Percentiles rank a stretch among this genome's conserved stretches.
Conservation (phyloP, 805 yeast species). For the Kodamaea kaohsiungensis region DNA sequence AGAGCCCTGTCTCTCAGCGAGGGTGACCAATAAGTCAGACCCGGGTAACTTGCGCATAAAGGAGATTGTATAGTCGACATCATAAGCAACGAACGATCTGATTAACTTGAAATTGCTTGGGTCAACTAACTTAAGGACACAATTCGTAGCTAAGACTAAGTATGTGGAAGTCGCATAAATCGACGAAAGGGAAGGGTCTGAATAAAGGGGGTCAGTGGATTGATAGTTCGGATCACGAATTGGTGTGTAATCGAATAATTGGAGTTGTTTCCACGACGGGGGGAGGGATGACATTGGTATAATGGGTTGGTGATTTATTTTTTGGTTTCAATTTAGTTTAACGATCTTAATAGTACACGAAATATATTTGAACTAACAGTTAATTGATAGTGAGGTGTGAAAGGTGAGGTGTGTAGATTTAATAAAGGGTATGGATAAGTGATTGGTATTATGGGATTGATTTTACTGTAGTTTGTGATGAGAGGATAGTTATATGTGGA, state of each 20-base stretch:
- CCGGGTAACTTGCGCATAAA: slow-evolving; percentile 50
- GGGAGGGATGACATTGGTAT: not conserved
- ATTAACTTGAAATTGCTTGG: slow-evolving; percentile 48
- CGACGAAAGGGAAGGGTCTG: slow-evolving; percentile 60
- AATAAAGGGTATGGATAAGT: too few species aligned
- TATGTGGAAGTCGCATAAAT: slow-evolving; percentile 57
- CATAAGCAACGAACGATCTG: slow-evolving; percentile 62
- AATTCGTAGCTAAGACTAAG: slow-evolving; percentile 60
- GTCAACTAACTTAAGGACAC: slow-evolving; percentile 54
- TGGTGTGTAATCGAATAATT: slow-evolving; percentile 81
- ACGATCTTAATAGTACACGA: not conserved
- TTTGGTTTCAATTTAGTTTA: not conserved
- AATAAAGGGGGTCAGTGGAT: slow-evolving; percentile 63
- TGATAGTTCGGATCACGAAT: slow-evolving; percentile 79
- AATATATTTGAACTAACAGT: not conserved
- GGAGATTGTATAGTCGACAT: slow-evolving; percentile 62
- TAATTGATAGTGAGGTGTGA: not conserved
- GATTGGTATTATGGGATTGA: not conserved
- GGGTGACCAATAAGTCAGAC: slow-evolving; percentile 59
- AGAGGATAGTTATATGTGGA: too few species aligned
- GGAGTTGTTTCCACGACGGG: slow-evolving; percentile 42
- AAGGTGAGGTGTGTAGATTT: too few species aligned
- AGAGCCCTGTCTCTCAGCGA: slow-evolving; percentile 72
- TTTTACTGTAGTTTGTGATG: not conserved
- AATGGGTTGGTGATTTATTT: not conserved